Evolutionary conservation across 2,329 filamentous ascomycete species (phyloP), one percentile per base, ranked within the genome.

Genomic region (Claviceps arundinis): DNA sequence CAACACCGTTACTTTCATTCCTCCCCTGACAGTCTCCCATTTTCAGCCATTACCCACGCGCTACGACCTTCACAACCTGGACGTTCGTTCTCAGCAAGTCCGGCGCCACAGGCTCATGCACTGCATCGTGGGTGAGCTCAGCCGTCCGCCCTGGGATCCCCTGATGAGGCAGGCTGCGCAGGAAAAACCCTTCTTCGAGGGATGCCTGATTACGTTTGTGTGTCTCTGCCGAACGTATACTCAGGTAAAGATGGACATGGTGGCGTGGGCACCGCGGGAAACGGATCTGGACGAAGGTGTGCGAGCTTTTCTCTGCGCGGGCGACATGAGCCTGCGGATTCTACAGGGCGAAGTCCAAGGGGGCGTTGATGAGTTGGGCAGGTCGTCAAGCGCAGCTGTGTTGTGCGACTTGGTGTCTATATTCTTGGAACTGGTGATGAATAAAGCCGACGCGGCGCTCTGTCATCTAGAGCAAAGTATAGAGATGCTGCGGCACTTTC

Each of bases 381-480:
- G 50, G 1, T 54, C 51, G 24, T 47, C 54, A 13, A 56, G 54
- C 44, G 52, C 52, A n/a, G 44, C 44, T 13, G 44, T 24, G 16
- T 13, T 46, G 26, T 46, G 44, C 44, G n/a, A 34, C 16, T 50
- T 57, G 22, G 26, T 58, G 8, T 58, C 51, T 37, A 55, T 58
- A 14, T 58, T 52, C 42, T 57, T 57, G 22, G 55, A 58, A 48
- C 38, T 58, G n/a, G 50, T 52, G 8, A 57, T 56, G 34, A 48
- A 47, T 13, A 46, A 54, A 11, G 41, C 51, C 1, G 47, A 37
- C 1, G 41, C 46, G 19, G 56, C 56, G 5, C 45, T 55, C 7
- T 53, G 47, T 19, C 56, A 58, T 34, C 50, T 58, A 5, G 52
- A 56, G 13, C 41, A 3, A 4, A 8, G 44, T n/a, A 11, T 46